Percentiles rank a stretch among this genome's conserved stretches.
Conservation (phyloP, 768 basidiomycete species). For the Macrolepiota dolichaula region DNA sequence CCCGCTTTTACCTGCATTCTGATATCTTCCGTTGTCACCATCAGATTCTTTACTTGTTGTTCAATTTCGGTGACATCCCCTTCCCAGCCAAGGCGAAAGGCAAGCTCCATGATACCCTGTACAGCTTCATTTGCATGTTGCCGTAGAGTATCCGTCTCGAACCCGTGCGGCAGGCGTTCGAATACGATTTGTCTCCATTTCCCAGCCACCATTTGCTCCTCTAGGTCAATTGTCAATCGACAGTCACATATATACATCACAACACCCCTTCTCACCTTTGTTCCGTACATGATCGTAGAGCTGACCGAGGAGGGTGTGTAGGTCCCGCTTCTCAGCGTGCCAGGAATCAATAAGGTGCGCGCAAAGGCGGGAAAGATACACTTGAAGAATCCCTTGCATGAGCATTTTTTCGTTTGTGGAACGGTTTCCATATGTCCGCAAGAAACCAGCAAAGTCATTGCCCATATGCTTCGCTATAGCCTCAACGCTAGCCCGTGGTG, state of each 20-base stretch:
- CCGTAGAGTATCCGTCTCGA: neutral
- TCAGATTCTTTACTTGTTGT: neutral
- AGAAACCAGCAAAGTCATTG: neutral
- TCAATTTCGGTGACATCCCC: neutral
- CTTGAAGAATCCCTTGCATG: conserved; percentile 7
- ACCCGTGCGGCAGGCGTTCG: neutral
- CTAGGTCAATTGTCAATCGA: neutral
- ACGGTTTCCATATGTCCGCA: conserved; percentile 1
- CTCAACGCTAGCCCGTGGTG: neutral
- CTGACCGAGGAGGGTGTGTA: conserved; percentile 26
- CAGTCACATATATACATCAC: neutral
- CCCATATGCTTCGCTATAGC: conserved; percentile 25
- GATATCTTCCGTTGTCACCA: neutral
- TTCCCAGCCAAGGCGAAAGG: neutral
- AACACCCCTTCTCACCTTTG: neutral
- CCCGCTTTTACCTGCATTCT: neutral
- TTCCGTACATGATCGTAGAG: conserved; percentile 16
- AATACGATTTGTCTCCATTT: conserved; percentile 50
- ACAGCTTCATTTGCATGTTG: neutral
- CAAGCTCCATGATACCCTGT: neutral
- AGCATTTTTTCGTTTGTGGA: neutral
- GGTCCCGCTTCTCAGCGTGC: conserved; percentile 33
- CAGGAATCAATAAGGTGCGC: conserved; percentile 34
- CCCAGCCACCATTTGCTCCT: conserved; percentile 28
- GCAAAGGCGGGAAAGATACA: conserved; percentile 16